phyloP scores from a whole-genome alignment of 345 rosid genomes.

The Atalantia buxifolia region DNA sequence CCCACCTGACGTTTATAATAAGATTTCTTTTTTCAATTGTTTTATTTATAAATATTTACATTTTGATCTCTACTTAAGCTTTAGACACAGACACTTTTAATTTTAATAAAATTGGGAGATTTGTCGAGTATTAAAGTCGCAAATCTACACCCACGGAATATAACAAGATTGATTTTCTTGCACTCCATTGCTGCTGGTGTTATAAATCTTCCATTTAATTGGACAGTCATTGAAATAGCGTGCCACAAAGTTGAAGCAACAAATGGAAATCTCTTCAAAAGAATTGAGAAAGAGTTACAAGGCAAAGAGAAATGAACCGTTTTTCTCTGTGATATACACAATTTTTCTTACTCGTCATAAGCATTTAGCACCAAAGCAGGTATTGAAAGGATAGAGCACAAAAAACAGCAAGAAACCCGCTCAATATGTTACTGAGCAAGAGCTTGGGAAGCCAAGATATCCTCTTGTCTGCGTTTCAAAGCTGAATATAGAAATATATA shows the following conservation, averaged over 20 bases:
- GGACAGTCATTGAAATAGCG: not conserved
- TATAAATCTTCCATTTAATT: not conserved
- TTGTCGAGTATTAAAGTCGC: too few species aligned
- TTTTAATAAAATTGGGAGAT: too few species aligned
- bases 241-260: not conserved
- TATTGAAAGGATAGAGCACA: not conserved
- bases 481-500: slow-evolving; percentile 13
- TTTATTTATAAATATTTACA: too few species aligned
- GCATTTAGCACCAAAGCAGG: slow-evolving; percentile 1
- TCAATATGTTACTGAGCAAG: slow-evolving; percentile 7
- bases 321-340: slow-evolving; percentile 11
- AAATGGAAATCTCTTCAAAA: not conserved
- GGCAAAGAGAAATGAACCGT: not conserved
- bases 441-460: not conserved
- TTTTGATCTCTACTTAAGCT: too few species aligned
- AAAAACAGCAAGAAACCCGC: slow-evolving; percentile 9
- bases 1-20: too few species aligned
- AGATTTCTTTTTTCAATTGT: too few species aligned
- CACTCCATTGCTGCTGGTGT: too few species aligned
- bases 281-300: not conserved
- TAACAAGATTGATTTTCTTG: too few species aligned
- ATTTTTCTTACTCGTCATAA: not conserved
- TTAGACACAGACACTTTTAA: too few species aligned
- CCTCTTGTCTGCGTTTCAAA: not conserved
- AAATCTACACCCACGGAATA: too few species aligned